Evolutionary conservation across 2,329 filamentous ascomycete species (phyloP).

Genomic region (Pseudogymnoascus sp.): DNA sequence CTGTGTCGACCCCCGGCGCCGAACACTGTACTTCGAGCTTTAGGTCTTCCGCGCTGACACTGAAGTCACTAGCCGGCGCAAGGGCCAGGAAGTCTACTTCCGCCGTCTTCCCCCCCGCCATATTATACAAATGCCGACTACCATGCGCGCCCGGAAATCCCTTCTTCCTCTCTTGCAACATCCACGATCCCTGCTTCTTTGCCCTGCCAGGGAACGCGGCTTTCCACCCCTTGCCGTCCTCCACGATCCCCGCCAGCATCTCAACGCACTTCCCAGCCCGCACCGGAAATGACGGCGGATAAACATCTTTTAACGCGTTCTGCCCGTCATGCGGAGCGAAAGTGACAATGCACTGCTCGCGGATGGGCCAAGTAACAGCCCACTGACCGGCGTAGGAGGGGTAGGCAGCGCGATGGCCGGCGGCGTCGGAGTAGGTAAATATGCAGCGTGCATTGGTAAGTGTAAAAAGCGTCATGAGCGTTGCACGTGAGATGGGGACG

Average conservation of each 20-base stretch:
- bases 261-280: constrained; percentile 21
- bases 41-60: background rate
- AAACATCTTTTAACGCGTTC: constrained; percentile 14
- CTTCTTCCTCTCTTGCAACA: constrained; percentile 15
- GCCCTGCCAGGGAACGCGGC: constrained; percentile 19
- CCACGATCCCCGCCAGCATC: constrained; percentile 20
- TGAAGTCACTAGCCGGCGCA: background rate
- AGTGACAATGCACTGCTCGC: constrained; percentile 14
- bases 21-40: constrained; percentile 19
- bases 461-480: constrained; percentile 11
- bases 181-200: constrained; percentile 13
- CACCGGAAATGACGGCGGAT: constrained; percentile 15
- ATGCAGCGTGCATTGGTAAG: constrained; percentile 25
- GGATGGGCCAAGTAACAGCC: constrained; percentile 29
- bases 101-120: constrained; percentile 26
- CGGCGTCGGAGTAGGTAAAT: constrained; percentile 26
- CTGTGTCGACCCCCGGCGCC: constrained; percentile 10
- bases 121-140: constrained; percentile 27
- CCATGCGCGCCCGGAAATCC: constrained; percentile 27
- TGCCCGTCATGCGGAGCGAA: constrained; percentile 17
- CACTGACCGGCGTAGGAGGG: constrained; percentile 29
- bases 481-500: constrained; percentile 10
- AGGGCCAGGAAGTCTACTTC: constrained; percentile 27
- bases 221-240: constrained; percentile 13
- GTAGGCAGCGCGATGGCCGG: constrained; percentile 27